These are phyloP conservation scores for Crithidia mellificae DNA, from an alignment of 208 protist species.

Conservation along the genomic window DNA sequence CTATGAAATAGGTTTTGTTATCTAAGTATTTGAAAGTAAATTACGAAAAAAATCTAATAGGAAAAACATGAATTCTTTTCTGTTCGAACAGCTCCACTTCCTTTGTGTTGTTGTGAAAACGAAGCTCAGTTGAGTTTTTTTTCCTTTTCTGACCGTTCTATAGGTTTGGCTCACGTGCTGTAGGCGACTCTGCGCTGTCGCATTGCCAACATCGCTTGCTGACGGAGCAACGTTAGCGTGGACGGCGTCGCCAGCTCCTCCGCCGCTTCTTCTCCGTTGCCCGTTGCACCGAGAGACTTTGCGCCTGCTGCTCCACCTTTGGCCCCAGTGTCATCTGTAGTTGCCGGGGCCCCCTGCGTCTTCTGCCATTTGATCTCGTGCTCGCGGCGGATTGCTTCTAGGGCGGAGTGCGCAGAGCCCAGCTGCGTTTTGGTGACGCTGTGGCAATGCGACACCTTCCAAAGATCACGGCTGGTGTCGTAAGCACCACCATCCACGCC, in stretches of 20 bases:
- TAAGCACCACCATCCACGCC: too few species aligned
- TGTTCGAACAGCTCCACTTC: too few species aligned
- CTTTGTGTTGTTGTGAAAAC: too few species aligned
- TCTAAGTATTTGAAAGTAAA: too few species aligned
- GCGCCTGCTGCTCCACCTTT: background rate
- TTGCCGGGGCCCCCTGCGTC: background rate
- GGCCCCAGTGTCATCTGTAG: background rate
- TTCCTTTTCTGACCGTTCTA: background rate
- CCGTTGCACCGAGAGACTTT: background rate
- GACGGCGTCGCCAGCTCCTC: background rate
- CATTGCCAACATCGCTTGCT: constrained; percentile 18
- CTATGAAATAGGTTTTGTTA: too few species aligned
- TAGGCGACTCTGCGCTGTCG: constrained; percentile 14
- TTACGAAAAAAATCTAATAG: too few species aligned
- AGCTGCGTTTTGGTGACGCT: background rate
- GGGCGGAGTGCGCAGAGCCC: background rate
- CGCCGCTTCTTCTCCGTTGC: background rate
- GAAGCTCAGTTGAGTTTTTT: too few species aligned
- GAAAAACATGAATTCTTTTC: too few species aligned
- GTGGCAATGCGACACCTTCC: constrained; percentile 4
- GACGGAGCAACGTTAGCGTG: constrained; percentile 20
- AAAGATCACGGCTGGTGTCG: constrained; percentile 11
- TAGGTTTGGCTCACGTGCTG: background rate
- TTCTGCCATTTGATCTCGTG: background rate
- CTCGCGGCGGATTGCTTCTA: constrained; percentile 24